Base-by-base conservation (phyloP, 2,329 filamentous ascomycete species). In the Diaporthe longicolla region DNA sequence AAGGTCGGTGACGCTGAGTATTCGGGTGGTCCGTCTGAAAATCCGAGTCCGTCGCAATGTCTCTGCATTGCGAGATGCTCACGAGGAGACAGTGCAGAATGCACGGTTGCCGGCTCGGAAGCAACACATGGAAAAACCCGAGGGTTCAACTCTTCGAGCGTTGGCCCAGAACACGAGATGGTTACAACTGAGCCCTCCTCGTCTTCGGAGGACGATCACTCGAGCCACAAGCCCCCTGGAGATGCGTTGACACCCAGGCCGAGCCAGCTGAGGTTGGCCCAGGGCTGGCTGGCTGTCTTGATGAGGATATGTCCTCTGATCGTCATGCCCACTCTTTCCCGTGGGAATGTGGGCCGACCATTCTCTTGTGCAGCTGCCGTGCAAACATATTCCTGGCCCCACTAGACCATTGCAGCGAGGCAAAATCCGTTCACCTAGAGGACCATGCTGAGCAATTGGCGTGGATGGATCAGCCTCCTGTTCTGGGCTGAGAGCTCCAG, bases 271-370 rank as follows among this genome's bases (percentile, higher is more conserved):
- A 66, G 45, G 52, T 37, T 45, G 45, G 45, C 37, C 45, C 17
- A 32, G 4, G 19, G 45, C 45, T 15, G 48, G 61, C 61, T 24
- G 32, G 43, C 50, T 52, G 21, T 10, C 45, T 43, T 52, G 45
- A 66, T 66, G 21, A 37, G 63, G 45, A 26, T 24, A 24, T 52
- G 7, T 52, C 61, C 45, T 37, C 50, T 24, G 61, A 66, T 66
- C 45, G 19, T 37, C 61, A 10, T 37, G 29, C 61, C 61, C 61
- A 66, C 63, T 66, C 21, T 66, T 66, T 52, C 11, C 63, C 29
- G 45, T 13, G 11, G 4, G 13, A 24, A 37, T 52, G 63, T 66
- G 63, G 63, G 35, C n/a, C 63, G 29, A n/a, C 45, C 21, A 19
- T n/a, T 37, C 35, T 48, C 3, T 19, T 19, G 40, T 19, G 40